A percentile compares a stretch with the other conserved stretches of the same genome.
phyloP scores from a whole-genome alignment of 768 basidiomycete species.

The Sarcomyxa edulis region DNA sequence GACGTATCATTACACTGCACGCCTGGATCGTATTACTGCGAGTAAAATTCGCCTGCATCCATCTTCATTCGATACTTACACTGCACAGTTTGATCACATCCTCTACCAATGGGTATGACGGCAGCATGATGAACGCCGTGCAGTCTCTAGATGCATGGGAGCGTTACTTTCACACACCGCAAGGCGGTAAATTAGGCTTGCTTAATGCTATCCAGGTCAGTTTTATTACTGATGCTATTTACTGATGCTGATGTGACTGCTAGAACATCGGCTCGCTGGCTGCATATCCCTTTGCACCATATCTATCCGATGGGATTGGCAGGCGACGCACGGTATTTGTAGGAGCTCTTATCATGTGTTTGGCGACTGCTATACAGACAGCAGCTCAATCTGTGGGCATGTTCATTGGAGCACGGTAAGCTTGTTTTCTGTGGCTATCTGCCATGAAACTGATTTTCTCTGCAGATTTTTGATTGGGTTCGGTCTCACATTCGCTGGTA shows the following conservation, averaged over 20 bases:
- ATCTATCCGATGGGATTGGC: conserved; percentile 67
- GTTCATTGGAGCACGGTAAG: conserved; percentile 75
- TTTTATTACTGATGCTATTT: conserved; percentile 4
- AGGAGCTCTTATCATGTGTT: conserved; percentile 67
- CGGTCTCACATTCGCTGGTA: conserved; percentile 66
- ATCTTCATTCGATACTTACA: background rate
- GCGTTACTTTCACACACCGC: conserved; percentile 53
- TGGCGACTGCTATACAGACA: conserved; percentile 64
- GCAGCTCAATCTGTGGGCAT: conserved; percentile 68
- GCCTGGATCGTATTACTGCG: conserved; percentile 67
- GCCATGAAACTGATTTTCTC: conserved; percentile 12
- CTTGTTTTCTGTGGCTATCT: conserved; percentile 6
- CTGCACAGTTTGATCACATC: conserved; percentile 60
- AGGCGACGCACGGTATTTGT: conserved; percentile 62
- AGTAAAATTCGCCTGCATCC: conserved; percentile 12
- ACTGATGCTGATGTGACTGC: background rate
- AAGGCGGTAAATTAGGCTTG: conserved; percentile 54
- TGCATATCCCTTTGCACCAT: conserved; percentile 67
- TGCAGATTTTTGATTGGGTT: conserved; percentile 75
- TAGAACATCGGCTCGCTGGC: conserved; percentile 69
- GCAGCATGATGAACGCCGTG: conserved; percentile 77
- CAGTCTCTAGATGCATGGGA: conserved; percentile 66
- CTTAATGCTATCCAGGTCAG: conserved; percentile 71
- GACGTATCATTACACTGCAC: conserved; percentile 56
- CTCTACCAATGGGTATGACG: conserved; percentile 72